Conservation (phyloP, 1,284 basidiomycete genomes). For the Pseudozyma flocculosa region DNA sequence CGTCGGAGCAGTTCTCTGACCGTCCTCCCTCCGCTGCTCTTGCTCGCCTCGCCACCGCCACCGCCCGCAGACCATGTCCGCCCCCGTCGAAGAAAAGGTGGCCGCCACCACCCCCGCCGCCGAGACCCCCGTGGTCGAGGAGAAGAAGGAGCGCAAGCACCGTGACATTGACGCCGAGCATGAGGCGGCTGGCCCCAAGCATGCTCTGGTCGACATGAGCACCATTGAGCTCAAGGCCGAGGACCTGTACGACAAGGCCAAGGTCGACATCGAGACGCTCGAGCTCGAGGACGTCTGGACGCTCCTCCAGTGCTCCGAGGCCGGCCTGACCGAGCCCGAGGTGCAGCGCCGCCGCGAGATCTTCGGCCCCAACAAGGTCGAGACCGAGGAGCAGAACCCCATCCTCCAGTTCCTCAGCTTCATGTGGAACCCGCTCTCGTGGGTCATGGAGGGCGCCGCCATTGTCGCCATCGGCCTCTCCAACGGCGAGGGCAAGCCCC, state of each 20-base stretch:
- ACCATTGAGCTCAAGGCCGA: conserved; percentile 83
- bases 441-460: conserved; percentile 99
- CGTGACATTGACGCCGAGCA: conserved; percentile 46
- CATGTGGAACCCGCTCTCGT: conserved; percentile 60
- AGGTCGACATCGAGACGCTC: conserved; percentile 96
- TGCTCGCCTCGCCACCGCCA: too few species aligned
- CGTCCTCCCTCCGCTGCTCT: too few species aligned
- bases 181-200: conserved; percentile 41
- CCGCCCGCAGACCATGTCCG: not conserved
- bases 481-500: conserved; percentile 81
- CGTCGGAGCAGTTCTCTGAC: too few species aligned
- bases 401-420: conserved; percentile 60
- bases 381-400: conserved; percentile 69
- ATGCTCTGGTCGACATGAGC: conserved; percentile 59
- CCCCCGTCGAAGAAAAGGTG: not conserved
- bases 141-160: conserved; percentile 42
- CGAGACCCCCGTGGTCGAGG: conserved; percentile 5
- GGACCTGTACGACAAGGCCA: conserved; percentile 96
- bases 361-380: conserved; percentile 92
- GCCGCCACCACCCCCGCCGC: not conserved
- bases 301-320: conserved; percentile 80
- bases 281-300: conserved; percentile 96
- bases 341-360: conserved; percentile 81
- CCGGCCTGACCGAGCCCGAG: conserved; percentile 76
- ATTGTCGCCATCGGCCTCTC: conserved; percentile 94